Percentiles rank a stretch among this genome's conserved stretches.
phyloP scores from a whole-genome alignment of 352 stramenopile genomes.

The Thalassiosira livingstoniorum region DNA sequence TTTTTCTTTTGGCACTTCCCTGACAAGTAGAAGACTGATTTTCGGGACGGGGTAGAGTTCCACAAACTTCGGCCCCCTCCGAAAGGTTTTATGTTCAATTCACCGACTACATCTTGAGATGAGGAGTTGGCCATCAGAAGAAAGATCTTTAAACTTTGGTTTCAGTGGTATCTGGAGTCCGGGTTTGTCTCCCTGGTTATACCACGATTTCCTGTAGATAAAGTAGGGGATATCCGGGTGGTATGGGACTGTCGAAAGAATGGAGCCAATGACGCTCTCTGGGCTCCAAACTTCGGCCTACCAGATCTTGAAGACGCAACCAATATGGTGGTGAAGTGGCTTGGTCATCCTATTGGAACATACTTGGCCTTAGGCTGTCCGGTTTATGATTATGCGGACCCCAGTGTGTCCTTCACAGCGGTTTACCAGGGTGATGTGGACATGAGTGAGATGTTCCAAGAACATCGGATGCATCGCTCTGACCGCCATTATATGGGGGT shows the following conservation, averaged over 20 bases:
- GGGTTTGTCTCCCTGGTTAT: conserved; percentile 27
- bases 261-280: conserved; percentile 25
- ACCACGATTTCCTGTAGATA: conserved; percentile 47
- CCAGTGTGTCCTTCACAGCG: conserved; percentile 20
- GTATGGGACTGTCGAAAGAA: conserved; percentile 28
- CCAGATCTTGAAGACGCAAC: conserved; percentile 13
- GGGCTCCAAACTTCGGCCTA: conserved; percentile 26
- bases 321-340: conserved; percentile 37
- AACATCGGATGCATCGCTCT: conserved; percentile 46
- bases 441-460: conserved; percentile 66
- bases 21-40: neutral
- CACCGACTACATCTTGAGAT: neutral
- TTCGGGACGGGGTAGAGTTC: conserved; percentile 32
- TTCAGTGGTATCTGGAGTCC: conserved; percentile 33
- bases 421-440: conserved; percentile 49
- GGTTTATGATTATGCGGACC: conserved; percentile 29
- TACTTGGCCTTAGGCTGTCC: conserved; percentile 19
- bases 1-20: conserved; percentile 54
- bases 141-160: conserved; percentile 37
- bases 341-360: conserved; percentile 8
- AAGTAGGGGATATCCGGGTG: conserved; percentile 32
- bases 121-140: conserved; percentile 9
- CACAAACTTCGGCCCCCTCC: conserved; percentile 6
- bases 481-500: conserved; percentile 39
- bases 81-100: neutral